A percentile compares a stretch with the other conserved stretches of the same genome.
Evolutionary conservation across 441 rosid genomes (phyloP).

Genomic region (Adansonia madagascariensis): DNA sequence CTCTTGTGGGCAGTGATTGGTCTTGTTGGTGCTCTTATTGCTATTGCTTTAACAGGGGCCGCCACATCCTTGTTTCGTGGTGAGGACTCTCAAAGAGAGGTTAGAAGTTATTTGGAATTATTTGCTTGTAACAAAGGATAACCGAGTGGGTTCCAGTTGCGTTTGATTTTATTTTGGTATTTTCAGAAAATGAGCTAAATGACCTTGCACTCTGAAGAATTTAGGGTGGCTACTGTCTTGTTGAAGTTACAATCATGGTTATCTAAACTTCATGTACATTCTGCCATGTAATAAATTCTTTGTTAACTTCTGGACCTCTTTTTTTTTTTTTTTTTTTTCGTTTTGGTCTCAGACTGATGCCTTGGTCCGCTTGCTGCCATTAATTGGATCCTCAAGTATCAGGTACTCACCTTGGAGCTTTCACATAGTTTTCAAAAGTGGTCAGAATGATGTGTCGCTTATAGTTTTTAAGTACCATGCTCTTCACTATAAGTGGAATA

Average conservation of each 20-base stretch:
- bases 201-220: neutral
- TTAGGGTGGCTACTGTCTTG: neutral
- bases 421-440: neutral
- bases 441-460: neutral
- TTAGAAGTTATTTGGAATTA: conserved; percentile 35
- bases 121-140: neutral
- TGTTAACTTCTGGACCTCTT: neutral
- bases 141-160: neutral
- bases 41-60: conserved; percentile 51
- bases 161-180: neutral
- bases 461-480: neutral
- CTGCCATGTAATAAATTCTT: conserved; percentile 1
- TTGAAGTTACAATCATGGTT: conserved; percentile 4
- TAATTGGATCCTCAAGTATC: conserved; percentile 54
- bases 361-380: conserved; percentile 50
- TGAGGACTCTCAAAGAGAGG: conserved; percentile 67
- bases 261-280: conserved; percentile 10
- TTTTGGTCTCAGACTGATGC: conserved; percentile 49
- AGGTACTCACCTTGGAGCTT: conserved; percentile 35
- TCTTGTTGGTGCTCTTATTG: conserved; percentile 53
- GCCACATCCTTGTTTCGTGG: conserved; percentile 51
- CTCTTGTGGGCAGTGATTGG: conserved; percentile 68
- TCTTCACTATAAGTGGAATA: neutral
- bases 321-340: neutral
- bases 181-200: conserved; percentile 18